phyloP scores from a whole-genome alignment of 305 asterid species.

The Stenogyne calaminthoides region DNA sequence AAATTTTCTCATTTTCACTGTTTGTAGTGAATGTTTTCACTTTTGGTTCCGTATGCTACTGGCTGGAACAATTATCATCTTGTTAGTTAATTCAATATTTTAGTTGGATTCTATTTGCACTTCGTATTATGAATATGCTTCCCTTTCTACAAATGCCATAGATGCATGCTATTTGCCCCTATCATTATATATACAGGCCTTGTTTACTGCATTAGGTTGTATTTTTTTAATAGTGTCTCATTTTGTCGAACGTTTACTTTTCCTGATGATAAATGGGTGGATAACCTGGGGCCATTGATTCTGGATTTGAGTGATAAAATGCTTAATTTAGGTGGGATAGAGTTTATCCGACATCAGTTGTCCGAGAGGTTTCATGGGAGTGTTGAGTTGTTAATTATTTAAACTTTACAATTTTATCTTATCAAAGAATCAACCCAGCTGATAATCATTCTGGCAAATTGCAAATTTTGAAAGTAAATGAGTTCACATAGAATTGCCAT shows the following conservation, averaged over 20 bases:
- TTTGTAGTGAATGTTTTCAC: no score
- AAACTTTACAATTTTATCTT: neutral
- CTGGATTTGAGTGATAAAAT: neutral
- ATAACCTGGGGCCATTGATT: neutral
- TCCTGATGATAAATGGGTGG: neutral
- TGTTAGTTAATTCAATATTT: neutral
- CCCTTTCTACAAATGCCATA: neutral
- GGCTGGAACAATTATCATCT: neutral
- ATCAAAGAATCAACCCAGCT: neutral
- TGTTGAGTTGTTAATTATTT: neutral
- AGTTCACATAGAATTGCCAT: neutral
- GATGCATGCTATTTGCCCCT: neutral
- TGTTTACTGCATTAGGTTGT: neutral
- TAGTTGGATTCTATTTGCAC: neutral
- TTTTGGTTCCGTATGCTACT: neutral
- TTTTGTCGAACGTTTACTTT: neutral
- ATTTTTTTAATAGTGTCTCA: neutral
- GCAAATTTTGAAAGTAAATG: neutral
- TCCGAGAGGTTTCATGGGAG: neutral
- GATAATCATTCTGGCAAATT: neutral
- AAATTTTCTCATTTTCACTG: neutral
- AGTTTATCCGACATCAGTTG: neutral
- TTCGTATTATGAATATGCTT: neutral
- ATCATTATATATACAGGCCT: neutral
- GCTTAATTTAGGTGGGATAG: neutral